These are phyloP conservation scores for Novymonas esmeraldas DNA, from an alignment of 208 protist genomes.

Conservation along the genomic window DNA sequence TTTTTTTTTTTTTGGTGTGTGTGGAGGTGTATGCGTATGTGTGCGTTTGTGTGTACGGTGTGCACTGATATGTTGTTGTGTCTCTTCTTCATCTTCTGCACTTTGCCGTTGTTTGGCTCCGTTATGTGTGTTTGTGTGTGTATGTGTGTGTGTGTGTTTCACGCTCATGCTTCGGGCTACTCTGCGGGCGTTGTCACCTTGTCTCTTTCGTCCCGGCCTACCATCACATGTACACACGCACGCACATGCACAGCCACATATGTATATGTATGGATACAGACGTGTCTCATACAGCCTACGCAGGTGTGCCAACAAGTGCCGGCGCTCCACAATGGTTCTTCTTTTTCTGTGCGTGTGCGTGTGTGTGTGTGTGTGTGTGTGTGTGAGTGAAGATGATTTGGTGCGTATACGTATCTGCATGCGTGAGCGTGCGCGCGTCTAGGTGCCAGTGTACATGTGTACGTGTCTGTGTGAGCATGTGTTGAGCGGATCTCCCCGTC, in stretches of 20 bases:
- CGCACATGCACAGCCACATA: neutral
- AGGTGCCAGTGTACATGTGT: neutral
- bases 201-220: neutral
- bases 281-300: neutral
- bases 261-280: conserved; percentile 5
- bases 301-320: neutral
- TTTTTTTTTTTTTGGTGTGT: too few species aligned
- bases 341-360: neutral
- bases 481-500: too few species aligned
- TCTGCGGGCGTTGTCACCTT: neutral
- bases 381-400: neutral
- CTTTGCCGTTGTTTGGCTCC: neutral
- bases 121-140: neutral
- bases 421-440: neutral
- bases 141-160: neutral
- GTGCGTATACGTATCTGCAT: neutral
- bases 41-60: neutral
- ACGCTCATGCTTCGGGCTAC: neutral
- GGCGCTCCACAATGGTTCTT: neutral
- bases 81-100: neutral
- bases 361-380: neutral
- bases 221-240: neutral
- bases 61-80: neutral
- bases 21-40: too few species aligned
- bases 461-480: too few species aligned